phyloP scores from a whole-genome alignment of 2,329 filamentous ascomycete species.

The Fusarium sp. region DNA sequence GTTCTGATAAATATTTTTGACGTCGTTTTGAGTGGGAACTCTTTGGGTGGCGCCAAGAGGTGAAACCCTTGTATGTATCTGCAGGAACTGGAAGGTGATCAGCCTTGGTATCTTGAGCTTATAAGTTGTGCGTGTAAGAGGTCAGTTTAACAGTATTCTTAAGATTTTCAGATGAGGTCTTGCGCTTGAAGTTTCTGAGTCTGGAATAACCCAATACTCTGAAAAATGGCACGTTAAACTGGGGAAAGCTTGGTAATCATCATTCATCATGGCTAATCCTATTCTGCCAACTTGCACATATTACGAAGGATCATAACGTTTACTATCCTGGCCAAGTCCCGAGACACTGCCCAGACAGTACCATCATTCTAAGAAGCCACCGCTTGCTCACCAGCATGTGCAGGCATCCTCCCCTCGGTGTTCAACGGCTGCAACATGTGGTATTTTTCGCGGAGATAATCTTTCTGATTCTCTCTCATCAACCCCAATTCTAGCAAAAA shows the following conservation, averaged over 20 bases:
- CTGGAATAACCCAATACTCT: not conserved
- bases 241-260: constrained; percentile 4
- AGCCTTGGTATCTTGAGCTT: not conserved
- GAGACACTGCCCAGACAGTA: not conserved
- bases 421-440: constrained; percentile 45
- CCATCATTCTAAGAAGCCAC: constrained; percentile 5
- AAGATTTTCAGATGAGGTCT: not conserved
- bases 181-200: not conserved
- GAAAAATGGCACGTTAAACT: not conserved
- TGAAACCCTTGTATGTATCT: constrained; percentile 10
- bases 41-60: not conserved
- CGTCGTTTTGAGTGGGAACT: constrained; percentile 9
- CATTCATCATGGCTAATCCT: constrained; percentile 1
- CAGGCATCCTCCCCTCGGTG: not conserved
- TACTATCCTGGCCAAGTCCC: constrained; percentile 3
- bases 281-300: not conserved
- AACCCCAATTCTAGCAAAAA: constrained; percentile 60
- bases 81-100: not conserved
- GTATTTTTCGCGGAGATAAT: constrained; percentile 52
- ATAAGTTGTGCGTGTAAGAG: not conserved
- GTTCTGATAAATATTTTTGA: not conserved
- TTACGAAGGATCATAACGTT: not conserved
- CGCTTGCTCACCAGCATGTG: constrained; percentile 11
- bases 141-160: not conserved
- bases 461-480: constrained; percentile 54